Percentiles rank a stretch among this genome's conserved stretches.
Conservation (phyloP, 768 basidiomycete genomes). For the Leucocoprinus leucothites region DNA sequence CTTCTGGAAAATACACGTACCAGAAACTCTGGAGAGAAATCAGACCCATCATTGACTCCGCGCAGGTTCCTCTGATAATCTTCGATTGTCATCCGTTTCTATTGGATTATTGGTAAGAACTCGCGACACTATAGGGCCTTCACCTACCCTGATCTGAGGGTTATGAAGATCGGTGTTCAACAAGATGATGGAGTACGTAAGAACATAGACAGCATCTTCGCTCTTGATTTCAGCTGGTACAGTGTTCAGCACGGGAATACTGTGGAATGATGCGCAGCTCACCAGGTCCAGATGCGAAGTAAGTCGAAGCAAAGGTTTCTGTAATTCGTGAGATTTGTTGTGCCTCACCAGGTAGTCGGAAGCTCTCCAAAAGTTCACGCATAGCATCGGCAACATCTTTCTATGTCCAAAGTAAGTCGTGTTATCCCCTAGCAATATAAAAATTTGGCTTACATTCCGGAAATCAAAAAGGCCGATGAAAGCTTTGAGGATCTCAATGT, state of each 20-base stretch:
- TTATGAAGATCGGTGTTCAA: conserved; percentile 97
- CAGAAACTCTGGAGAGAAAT: conserved; percentile 86
- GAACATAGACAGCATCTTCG: conserved; percentile 90
- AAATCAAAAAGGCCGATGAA: conserved; percentile 92
- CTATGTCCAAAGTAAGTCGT: conserved; percentile 33
- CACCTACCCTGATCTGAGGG: conserved; percentile 80
- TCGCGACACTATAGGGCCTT: background rate
- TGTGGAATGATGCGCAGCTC: conserved; percentile 16
- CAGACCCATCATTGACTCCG: conserved; percentile 82
- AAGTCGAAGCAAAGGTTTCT: conserved; percentile 89
- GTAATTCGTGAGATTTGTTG: conserved; percentile 94
- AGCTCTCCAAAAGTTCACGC: conserved; percentile 90
- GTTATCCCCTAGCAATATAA: background rate
- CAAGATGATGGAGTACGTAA: conserved; percentile 96
- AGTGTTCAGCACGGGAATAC: background rate
- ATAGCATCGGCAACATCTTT: conserved; percentile 95
- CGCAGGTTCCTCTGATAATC: conserved; percentile 91
- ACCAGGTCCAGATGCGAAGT: conserved; percentile 86
- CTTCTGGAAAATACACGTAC: conserved; percentile 35
- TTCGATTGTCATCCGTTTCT: conserved; percentile 97
- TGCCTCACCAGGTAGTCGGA: conserved; percentile 91
- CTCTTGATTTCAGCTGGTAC: conserved; percentile 80
- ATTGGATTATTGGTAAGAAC: conserved; percentile 6
- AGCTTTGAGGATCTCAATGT: conserved; percentile 77
- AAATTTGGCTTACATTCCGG: conserved; percentile 56